Base-by-base conservation (phyloP, 2,329 filamentous ascomycete species). In the Verticillium tricorpus region DNA sequence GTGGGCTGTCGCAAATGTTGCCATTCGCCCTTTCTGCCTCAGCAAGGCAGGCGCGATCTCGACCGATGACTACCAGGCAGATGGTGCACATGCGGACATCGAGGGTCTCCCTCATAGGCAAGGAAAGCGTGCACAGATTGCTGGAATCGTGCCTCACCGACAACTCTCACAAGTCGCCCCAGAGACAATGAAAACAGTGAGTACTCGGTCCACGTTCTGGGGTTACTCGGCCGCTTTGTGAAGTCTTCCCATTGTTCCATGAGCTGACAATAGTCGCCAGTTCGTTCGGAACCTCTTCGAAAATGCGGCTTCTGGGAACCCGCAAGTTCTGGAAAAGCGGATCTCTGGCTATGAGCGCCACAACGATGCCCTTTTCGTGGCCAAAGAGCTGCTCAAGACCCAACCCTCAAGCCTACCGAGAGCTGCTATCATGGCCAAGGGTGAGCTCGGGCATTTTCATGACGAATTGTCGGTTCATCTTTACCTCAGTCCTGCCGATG, bases 371-470 rank as follows among this genome's bases (percentile, higher is more conserved):
- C 60, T 77, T 2, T 78, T 64, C 28, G 62, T 69, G 54, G 25
- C 19, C 1, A 11, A 25, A 50, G 6, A 50, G 8, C 19, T 50
- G 5, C 7, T 50, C 8, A 11, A 50, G 6, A 9, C 9, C n/a
- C 8, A 12, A 5, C 3, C 45, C 9, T 22, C 19, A 9, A 12
- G 8, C 19, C 12, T 50, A 14, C 45, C 45, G 3, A 22, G 19
- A 66, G 3, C 59, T 8, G 45, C 45, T 11, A 11, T 22, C n/a
- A 50, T 50, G 19, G n/a, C 45, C 8, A 50, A 55, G 7, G 71
- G 72, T 8, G 78, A 80, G 68, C 69, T 74, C 14, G 68, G 68
- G 5, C 78, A 80, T 62, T 69, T 74, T 25, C 77, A 80, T 61
- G 61, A 61, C 12, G 77, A 80, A 62, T 73, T 74, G 9, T 77